A percentile compares a stretch with the other conserved stretches of the same genome.
phyloP scores from a whole-genome alignment of 225 moss, liverwort and hornwort genomes.

The Pseudoscleropodium purum region DNA sequence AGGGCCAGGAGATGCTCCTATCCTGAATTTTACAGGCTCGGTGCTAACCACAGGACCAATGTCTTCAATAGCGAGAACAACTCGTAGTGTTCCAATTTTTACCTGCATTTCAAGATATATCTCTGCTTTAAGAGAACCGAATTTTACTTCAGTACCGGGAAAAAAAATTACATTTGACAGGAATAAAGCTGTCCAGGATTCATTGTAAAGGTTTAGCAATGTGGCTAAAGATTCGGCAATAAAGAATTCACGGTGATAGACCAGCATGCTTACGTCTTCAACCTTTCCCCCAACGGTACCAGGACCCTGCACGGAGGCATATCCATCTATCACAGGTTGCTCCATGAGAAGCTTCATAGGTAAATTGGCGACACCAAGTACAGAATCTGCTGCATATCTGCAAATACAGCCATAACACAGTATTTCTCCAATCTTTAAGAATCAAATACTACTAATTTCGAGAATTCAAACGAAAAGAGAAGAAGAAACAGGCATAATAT shows the following conservation, averaged over 20 bases:
- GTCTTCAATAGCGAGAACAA: conserved; percentile 27
- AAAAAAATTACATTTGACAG: background rate
- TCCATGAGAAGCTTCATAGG: conserved; percentile 7
- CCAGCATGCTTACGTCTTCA: background rate
- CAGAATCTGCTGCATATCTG: conserved; percentile 13
- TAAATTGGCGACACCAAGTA: background rate
- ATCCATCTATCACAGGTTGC: conserved; percentile 2
- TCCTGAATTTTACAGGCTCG: conserved; percentile 4
- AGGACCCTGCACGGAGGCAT: conserved; percentile 7
- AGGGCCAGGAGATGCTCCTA: conserved; percentile 14
- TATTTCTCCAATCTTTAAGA: background rate
- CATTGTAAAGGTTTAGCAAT: background rate
- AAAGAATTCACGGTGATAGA: background rate
- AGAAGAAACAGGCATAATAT: background rate
- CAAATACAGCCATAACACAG: background rate
- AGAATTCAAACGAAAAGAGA: too few relatives aligned
- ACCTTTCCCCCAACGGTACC: background rate
- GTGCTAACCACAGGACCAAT: conserved; percentile 24
- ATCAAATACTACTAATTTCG: background rate
- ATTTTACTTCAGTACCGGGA: background rate
- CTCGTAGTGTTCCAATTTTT: conserved; percentile 13
- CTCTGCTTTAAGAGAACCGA: background rate
- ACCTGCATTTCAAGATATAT: background rate
- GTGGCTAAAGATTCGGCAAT: background rate
- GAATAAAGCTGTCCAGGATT: background rate